Evolutionary conservation across 2,329 filamentous ascomycete genomes (phyloP).

Genomic region (Xylariaceae sp.): DNA sequence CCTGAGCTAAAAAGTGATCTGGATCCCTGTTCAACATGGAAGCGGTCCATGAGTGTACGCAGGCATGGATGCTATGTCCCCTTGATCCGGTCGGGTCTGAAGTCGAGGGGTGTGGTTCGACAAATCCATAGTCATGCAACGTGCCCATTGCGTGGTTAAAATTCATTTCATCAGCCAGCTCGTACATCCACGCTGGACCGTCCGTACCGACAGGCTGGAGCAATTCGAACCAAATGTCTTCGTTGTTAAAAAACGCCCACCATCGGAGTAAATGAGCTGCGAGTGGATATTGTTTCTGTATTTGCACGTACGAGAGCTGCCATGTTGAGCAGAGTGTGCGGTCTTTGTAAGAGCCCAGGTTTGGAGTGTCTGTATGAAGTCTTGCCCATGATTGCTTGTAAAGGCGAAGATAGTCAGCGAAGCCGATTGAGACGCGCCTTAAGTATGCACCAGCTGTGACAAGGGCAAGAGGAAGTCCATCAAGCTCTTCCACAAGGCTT

Average conservation of each 20-base stretch:
- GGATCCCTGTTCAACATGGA: slow-evolving; percentile 4
- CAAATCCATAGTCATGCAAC: slow-evolving; percentile 18
- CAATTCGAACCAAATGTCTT: slow-evolving; percentile 20
- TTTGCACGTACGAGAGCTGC: slow-evolving; percentile 14
- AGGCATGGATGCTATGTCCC: slow-evolving; percentile 21
- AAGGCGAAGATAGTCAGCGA: slow-evolving; percentile 14
- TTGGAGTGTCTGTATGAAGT: slow-evolving; percentile 10
- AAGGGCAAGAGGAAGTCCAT: slow-evolving; percentile 23
- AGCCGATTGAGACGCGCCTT: background rate
- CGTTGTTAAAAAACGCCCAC: slow-evolving; percentile 19
- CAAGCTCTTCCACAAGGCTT: slow-evolving; percentile 10
- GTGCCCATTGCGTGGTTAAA: slow-evolving; percentile 13
- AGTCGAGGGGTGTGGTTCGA: slow-evolving; percentile 10
- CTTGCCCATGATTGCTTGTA: slow-evolving; percentile 16
- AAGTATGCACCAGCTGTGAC: slow-evolving; percentile 18
- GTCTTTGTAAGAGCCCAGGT: slow-evolving; percentile 19
- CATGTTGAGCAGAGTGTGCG: slow-evolving; percentile 22
- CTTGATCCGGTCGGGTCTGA: slow-evolving; percentile 10
- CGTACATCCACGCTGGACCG: slow-evolving; percentile 5
- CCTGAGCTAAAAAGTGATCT: slow-evolving; percentile 1
- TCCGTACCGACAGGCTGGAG: background rate
- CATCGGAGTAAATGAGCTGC: slow-evolving; percentile 19
- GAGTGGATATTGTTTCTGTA: slow-evolving; percentile 13
- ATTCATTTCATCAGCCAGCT: slow-evolving; percentile 15
- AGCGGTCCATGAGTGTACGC: slow-evolving; percentile 17